Evolutionary conservation across 306 rosid species (phyloP).

Genomic region (Quercus parvula): DNA sequence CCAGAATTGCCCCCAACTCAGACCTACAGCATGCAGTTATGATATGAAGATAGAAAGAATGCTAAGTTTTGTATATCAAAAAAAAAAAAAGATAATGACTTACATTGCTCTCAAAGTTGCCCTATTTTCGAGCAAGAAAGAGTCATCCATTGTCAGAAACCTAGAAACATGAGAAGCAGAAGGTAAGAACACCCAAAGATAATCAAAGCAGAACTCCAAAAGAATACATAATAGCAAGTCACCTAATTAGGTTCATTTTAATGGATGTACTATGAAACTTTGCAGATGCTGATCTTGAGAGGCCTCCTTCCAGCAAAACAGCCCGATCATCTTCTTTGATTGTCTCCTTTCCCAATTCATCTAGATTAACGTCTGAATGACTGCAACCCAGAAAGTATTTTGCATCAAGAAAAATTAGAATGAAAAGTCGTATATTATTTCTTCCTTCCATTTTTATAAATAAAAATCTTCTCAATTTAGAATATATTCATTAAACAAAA

Average conservation of each 20-base stretch:
- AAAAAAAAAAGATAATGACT: constrained; percentile 27
- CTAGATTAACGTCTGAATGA: constrained; percentile 85
- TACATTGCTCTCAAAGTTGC: constrained; percentile 87
- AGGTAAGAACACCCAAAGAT: constrained; percentile 21
- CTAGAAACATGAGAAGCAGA: constrained; percentile 41
- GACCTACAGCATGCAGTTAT: constrained; percentile 44
- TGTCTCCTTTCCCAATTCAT: constrained; percentile 73
- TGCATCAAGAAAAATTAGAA: constrained; percentile 15
- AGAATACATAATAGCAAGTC: constrained; percentile 18
- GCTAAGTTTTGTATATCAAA: constrained; percentile 15
- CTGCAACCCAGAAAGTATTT: constrained; percentile 44
- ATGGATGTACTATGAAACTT: constrained; percentile 58
- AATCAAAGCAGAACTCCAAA: constrained; percentile 20
- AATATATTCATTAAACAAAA: constrained; percentile 5
- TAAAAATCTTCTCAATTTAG: constrained; percentile 1
- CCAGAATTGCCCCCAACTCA: constrained; percentile 79
- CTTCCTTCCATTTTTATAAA: constrained; percentile 3
- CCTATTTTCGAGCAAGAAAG: constrained; percentile 84
- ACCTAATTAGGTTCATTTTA: constrained; percentile 84
- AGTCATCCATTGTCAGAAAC: constrained; percentile 90
- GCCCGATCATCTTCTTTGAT: constrained; percentile 82
- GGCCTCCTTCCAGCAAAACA: constrained; percentile 87
- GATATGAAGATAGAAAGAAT: constrained; percentile 8
- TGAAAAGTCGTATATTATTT: neutral
- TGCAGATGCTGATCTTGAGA: constrained; percentile 73